Base-by-base conservation (phyloP, 2,329 filamentous ascomycete genomes). In the Hypoxylon sp. region DNA sequence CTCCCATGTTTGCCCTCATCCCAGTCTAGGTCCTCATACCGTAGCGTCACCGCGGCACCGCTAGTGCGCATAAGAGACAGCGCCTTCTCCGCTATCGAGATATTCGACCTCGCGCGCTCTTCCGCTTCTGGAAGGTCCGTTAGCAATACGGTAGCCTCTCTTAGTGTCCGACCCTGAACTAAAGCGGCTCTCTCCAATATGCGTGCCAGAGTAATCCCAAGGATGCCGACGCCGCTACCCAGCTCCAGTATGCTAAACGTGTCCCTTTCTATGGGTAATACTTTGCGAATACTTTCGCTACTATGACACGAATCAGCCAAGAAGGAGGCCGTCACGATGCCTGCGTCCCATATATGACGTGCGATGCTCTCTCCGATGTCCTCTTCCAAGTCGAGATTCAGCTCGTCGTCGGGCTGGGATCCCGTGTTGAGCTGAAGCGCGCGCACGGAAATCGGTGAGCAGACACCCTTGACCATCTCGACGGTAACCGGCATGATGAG, bases 301-400 rank as follows among this genome's bases (percentile, higher is more conserved):
- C 49, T 65, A 3, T 61, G 63, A 23, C 72, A 73, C 0, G 66
- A 61, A 21, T 76, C 74, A 1, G 76, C 77, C 10, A 84, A 51
- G 10, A 80, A 72, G 28, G 60, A 74, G 1, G 82, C 77, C 0
- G 83, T 82, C 5, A 85, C 78, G 9, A 88, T 77, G 0, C 87
- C 87, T 1, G 82, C 86, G 57, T 89, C 87, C 87, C 87, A 89
- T 5, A 89, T 80, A 65, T 89, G 86, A 2, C 86, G 82, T 0
- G 86, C 86, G 60, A 89, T 88, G 72, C 85, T 88, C 76, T 89
- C 86, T 13, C 86, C 86, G 9, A 89, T 82, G 57, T 88, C 85
- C 65, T 89, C 87, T 58, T 86, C 83, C 3, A 88, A 76, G 28
- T 82, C 79, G 6, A 87, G 66, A 9, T 68, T 71, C 0, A 75